These are phyloP conservation scores for Hanseniaspora osmophila DNA, from an alignment of 805 yeast species.

Conservation along the genomic window DNA sequence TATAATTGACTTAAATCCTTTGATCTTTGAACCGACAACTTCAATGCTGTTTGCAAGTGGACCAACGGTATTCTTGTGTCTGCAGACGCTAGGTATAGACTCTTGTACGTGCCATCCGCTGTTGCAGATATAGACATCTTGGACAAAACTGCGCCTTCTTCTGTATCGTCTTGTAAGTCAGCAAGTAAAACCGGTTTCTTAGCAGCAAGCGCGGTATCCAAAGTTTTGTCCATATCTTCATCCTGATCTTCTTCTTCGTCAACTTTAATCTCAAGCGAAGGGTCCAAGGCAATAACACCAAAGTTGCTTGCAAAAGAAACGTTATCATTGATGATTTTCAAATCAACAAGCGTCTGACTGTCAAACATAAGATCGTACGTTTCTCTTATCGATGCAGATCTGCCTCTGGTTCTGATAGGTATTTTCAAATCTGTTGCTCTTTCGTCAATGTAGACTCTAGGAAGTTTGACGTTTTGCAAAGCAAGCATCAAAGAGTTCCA, in stretches of 20 bases:
- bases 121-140: conserved; percentile 30
- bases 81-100: conserved; percentile 37
- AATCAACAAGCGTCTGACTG: conserved; percentile 22
- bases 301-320: conserved; percentile 36
- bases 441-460: conserved; percentile 56
- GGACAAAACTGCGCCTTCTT: conserved; percentile 46
- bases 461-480: conserved; percentile 43
- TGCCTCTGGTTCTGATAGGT: conserved; percentile 38
- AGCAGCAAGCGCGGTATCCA: conserved; percentile 2
- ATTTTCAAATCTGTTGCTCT: conserved; percentile 37
- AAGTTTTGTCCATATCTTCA: conserved; percentile 20
- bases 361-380: conserved; percentile 48
- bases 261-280: conserved; percentile 17
- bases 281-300: conserved; percentile 40
- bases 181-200: conserved; percentile 35
- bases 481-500: conserved; percentile 59
- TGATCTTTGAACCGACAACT: conserved; percentile 35
- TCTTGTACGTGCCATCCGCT: conserved; percentile 23
- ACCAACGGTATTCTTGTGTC: conserved; percentile 33
- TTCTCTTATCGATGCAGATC: conserved; percentile 31
- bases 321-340: conserved; percentile 27
- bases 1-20: conserved; percentile 15
- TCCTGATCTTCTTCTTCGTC: conserved; percentile 17
- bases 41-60: conserved; percentile 32
- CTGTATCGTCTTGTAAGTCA: conserved; percentile 78